Base-by-base conservation (phyloP, 2,329 filamentous ascomycete species). In the Pseudogymnoascus sp. region DNA sequence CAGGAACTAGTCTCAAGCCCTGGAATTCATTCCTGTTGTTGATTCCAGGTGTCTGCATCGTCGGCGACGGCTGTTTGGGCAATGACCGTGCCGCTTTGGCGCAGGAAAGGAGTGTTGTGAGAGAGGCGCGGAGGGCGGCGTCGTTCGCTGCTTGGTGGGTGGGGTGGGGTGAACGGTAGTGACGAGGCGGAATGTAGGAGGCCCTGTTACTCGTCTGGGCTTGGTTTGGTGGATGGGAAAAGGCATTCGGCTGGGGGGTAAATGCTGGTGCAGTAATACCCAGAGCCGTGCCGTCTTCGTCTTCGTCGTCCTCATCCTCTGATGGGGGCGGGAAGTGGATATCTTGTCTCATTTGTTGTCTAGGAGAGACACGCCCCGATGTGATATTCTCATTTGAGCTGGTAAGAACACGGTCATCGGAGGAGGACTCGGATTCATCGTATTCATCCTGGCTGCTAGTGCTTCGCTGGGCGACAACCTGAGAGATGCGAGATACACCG, bases 61-160 rank as follows among this genome's bases (percentile, higher is more conserved):
- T 36, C 5, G 60, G 21, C 10, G 61, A 64, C 41, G 72, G 71
- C 48, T 80, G 78, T 73, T 95, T 96, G 0, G 89, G 86, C 14
- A 95, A 80, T 3, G 90, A 89, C 48, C 95, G 85, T 1, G 93
- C 95, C 0, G 93, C 95, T 0, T 93, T 95, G 2, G 93, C 92
- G 71, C 92, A 96, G n/a, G 93, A 97, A 11, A 99, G 84, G 11
- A 99, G 83, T 0, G 95, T 98, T 0, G 92, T 96, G n/a, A 99
- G 82, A 60, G 92, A 96, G 19, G 95, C 92, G 36, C 95, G 88
- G 10, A 99, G 82, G 1, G 92, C 95, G 31, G 92, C 95, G 71
- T 99, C 95, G 71, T 98, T 93, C 70, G 98, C 92, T 60, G 90
- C 88, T 69, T 92, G 90, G 70, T 90, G 86, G 3, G 85, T 76